Conservation (phyloP, 192 early-diverging fungal genomes). For the Cetraspora pellucida region DNA sequence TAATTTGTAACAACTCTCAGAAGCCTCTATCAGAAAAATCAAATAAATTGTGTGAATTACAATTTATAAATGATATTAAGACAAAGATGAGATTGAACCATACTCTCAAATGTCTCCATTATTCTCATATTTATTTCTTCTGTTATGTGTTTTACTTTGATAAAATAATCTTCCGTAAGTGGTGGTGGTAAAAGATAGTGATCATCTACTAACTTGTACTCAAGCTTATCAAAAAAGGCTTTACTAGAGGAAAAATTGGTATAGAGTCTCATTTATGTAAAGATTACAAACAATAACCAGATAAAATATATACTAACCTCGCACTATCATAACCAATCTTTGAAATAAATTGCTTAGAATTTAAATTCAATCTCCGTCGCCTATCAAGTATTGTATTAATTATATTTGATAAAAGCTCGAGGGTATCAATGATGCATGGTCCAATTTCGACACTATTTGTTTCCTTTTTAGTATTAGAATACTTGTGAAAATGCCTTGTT, state of each 20-base stretch:
- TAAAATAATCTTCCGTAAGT: neutral
- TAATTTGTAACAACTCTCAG: neutral
- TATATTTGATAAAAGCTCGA: neutral
- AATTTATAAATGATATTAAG: too few species aligned
- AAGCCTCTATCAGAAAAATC: neutral
- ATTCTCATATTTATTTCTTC: constrained; percentile 11
- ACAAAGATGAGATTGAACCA: too few species aligned
- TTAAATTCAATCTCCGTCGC: neutral
- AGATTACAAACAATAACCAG: neutral
- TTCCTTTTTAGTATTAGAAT: neutral
- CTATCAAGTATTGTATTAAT: neutral
- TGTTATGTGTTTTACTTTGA: neutral
- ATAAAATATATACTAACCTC: constrained; percentile 11
- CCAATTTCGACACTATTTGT: neutral
- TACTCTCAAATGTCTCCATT: neutral
- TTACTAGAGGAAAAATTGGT: constrained; percentile 20
- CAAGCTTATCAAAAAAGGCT: constrained; percentile 12
- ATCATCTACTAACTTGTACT: neutral
- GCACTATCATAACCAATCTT: constrained; percentile 12
- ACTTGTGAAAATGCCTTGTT: neutral
- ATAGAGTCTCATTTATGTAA: neutral
- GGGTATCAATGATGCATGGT: neutral
- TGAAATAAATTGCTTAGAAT: neutral
- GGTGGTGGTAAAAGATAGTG: neutral
- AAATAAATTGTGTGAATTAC: neutral